phyloP scores from a whole-genome alignment of 306 rosid species.

The Medicago arabica region DNA sequence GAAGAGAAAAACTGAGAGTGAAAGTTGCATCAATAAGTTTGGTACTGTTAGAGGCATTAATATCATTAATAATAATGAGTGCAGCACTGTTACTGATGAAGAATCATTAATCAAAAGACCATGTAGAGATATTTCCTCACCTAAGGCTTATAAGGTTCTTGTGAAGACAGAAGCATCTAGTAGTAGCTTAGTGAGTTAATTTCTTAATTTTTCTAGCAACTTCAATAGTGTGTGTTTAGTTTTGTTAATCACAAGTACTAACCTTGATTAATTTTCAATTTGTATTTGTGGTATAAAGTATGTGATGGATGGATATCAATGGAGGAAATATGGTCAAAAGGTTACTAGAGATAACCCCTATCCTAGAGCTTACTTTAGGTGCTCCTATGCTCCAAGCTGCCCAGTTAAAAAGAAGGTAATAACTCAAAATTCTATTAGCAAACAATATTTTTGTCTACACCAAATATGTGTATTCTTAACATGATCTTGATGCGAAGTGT shows the following conservation, averaged over 20 bases:
- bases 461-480: no score
- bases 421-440: not conserved
- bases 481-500: no score
- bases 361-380: constrained; percentile 91
- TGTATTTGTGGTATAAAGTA: constrained; percentile 41
- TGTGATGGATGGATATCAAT: constrained; percentile 90
- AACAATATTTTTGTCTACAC: not conserved
- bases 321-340: constrained; percentile 97
- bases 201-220: not conserved
- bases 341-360: constrained; percentile 95
- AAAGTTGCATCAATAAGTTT: constrained; percentile 28
- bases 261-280: not conserved
- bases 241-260: constrained; percentile 8
- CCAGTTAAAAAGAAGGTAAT: constrained; percentile 88
- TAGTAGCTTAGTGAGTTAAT: constrained; percentile 62
- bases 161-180: constrained; percentile 68
- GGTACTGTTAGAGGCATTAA: not conserved
- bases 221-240: not conserved
- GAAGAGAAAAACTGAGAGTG: constrained; percentile 63
- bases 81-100: constrained; percentile 56
- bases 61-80: constrained; percentile 40
- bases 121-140: constrained; percentile 39
- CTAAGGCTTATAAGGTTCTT: constrained; percentile 61
- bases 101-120: constrained; percentile 53
- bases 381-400: constrained; percentile 86